Conservation (phyloP, 495 filamentous ascomycete genomes). For the Penicillium samsonianum region DNA sequence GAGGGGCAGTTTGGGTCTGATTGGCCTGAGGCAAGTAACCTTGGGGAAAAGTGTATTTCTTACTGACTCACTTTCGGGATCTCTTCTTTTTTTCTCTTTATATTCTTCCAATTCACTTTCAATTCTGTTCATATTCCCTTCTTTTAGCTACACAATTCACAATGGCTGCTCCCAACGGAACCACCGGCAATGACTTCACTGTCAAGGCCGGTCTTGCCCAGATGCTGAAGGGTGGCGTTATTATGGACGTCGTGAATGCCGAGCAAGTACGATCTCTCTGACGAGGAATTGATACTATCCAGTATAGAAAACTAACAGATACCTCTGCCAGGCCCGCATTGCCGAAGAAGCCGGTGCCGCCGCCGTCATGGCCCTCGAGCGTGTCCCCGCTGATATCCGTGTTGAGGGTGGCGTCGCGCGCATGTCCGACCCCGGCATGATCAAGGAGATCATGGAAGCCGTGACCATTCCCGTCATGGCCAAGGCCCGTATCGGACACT, state of each 20-base stretch:
- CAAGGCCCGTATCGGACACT: constrained; percentile 96
- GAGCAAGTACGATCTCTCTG: constrained; percentile 62
- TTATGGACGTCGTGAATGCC: constrained; percentile 98
- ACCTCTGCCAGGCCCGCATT: constrained; percentile 69
- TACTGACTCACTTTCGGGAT: constrained; percentile 24
- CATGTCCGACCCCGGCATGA: constrained; percentile 96
- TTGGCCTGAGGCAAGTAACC: constrained; percentile 19
- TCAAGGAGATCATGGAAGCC: constrained; percentile 91
- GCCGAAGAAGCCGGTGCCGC: constrained; percentile 95
- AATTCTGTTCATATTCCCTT: constrained; percentile 14
- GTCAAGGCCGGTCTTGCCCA: constrained; percentile 93
- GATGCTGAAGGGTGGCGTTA: constrained; percentile 98
- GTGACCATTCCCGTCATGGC: constrained; percentile 99
- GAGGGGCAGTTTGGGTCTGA: constrained; percentile 17
- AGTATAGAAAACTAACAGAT: background rate
- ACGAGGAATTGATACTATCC: background rate
- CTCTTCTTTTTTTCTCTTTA: constrained; percentile 9
- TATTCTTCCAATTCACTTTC: constrained; percentile 4
- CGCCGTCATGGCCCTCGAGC: constrained; percentile 98
- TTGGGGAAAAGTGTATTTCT: constrained; percentile 19
- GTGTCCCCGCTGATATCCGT: constrained; percentile 96
- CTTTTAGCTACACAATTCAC: constrained; percentile 17
- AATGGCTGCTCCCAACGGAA: constrained; percentile 43
- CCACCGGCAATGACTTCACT: constrained; percentile 55
- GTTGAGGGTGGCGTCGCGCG: constrained; percentile 88